Conservation (phyloP, 306 rosid genomes). For the Prunus mongolica region DNA sequence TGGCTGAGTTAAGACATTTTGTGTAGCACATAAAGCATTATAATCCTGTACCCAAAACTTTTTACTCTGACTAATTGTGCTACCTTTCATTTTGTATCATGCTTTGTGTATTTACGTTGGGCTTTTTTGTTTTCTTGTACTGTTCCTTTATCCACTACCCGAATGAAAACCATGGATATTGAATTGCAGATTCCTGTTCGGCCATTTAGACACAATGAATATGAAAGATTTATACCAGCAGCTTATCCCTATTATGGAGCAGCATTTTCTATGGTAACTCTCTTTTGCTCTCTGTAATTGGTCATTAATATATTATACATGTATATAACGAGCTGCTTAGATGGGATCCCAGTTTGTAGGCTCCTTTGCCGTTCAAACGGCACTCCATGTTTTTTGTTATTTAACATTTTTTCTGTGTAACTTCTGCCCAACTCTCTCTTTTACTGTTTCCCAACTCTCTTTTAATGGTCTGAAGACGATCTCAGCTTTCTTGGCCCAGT, state of each 20-base stretch:
- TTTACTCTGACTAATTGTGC: neutral
- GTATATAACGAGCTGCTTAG: neutral
- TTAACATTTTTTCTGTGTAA: neutral
- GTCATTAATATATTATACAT: neutral
- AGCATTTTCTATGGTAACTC: constrained; percentile 79
- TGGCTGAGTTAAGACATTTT: neutral
- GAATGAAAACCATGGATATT: constrained; percentile 16
- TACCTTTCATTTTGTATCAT: neutral
- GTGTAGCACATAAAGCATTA: neutral
- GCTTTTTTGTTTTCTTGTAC: neutral
- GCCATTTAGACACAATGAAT: constrained; percentile 91
- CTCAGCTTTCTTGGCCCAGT: neutral
- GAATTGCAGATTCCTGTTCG: constrained; percentile 90
- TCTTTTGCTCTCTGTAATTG: neutral
- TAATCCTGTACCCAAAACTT: neutral
- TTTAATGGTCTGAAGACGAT: neutral
- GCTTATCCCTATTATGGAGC: constrained; percentile 97
- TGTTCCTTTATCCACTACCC: neutral
- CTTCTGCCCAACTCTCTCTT: too few relatives aligned
- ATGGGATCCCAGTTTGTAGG: neutral
- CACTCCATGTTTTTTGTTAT: neutral
- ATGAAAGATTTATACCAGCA: constrained; percentile 90
- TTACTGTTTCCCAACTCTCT: neutral
- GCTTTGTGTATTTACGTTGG: neutral
- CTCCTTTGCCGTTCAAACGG: neutral